phyloP scores from a whole-genome alignment of 2,329 filamentous ascomycete species.

The Amesomyces nigricolor region DNA sequence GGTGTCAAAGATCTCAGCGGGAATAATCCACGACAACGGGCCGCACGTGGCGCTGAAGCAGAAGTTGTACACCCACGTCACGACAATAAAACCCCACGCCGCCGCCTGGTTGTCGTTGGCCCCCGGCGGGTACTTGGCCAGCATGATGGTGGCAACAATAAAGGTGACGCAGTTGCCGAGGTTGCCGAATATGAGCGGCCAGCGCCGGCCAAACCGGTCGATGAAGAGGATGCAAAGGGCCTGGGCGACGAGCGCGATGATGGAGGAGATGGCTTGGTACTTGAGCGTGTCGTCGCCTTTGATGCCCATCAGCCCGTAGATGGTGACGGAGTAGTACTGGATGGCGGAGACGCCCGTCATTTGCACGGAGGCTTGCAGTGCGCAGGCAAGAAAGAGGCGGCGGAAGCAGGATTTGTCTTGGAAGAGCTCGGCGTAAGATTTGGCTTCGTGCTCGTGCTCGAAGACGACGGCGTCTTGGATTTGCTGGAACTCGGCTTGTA shows the following conservation, averaged over 20 bases:
- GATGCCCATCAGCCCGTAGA: conserved; percentile 67
- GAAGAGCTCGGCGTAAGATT: conserved; percentile 36
- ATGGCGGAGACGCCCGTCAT: conserved; percentile 73
- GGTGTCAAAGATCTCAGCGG: conserved; percentile 72
- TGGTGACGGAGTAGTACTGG: conserved; percentile 66
- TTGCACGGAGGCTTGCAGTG: conserved; percentile 65
- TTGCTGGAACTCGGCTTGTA: conserved; percentile 64
- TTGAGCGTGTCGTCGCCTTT: conserved; percentile 57
- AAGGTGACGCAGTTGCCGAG: conserved; percentile 44
- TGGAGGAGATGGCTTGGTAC: conserved; percentile 69
- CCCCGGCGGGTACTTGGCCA: conserved; percentile 54
- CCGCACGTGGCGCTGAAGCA: conserved; percentile 38
- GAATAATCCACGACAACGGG: conserved; percentile 60
- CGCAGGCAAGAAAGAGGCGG: conserved; percentile 62
- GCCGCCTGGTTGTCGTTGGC: conserved; percentile 37
- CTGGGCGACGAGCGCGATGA: conserved; percentile 65
- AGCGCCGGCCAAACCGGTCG: conserved; percentile 64
- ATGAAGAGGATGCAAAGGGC: conserved; percentile 63
- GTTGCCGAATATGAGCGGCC: conserved; percentile 67
- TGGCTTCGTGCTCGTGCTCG: conserved; percentile 64
- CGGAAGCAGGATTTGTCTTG: conserved; percentile 61
- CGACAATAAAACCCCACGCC: conserved; percentile 58
- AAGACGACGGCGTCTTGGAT: conserved; percentile 58
- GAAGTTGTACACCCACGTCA: conserved; percentile 78
- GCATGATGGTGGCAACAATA: conserved; percentile 56